These are phyloP conservation scores for Pichia ethanolica DNA, from an alignment of 805 yeast genomes.

Conservation along the genomic window DNA sequence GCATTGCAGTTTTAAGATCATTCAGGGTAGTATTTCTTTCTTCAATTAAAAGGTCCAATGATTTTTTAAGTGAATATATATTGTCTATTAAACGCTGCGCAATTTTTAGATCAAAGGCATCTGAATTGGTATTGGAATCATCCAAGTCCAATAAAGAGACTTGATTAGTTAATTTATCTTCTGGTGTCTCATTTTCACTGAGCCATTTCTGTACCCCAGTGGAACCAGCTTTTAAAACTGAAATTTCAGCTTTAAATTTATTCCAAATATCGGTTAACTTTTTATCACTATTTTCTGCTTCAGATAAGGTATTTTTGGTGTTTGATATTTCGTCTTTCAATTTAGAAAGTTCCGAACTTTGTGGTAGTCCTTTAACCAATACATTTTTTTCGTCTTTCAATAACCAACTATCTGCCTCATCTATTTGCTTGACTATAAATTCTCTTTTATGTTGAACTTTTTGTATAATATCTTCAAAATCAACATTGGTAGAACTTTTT, in stretches of 20 bases:
- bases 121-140: conserved; percentile 25
- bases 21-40: conserved; percentile 56
- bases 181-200: conserved; percentile 1
- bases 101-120: conserved; percentile 16
- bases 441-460: background rate
- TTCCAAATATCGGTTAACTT: conserved; percentile 43
- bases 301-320: conserved; percentile 50
- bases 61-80: conserved; percentile 52
- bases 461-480: conserved; percentile 1
- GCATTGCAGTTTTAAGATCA: conserved; percentile 63
- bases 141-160: conserved; percentile 60
- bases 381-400: conserved; percentile 31
- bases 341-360: conserved; percentile 4
- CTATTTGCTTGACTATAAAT: background rate
- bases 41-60: conserved; percentile 52
- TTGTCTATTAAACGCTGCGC: conserved; percentile 34
- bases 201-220: conserved; percentile 31
- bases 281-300: conserved; percentile 55
- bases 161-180: conserved; percentile 18
- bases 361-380: conserved; percentile 10
- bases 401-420: conserved; percentile 10
- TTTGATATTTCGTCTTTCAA: conserved; percentile 49
- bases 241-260: conserved; percentile 34
- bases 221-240: conserved; percentile 38
- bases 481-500: background rate